These are phyloP conservation scores for Suillus luteus DNA, from an alignment of 768 basidiomycete genomes.

Conservation along the genomic window DNA sequence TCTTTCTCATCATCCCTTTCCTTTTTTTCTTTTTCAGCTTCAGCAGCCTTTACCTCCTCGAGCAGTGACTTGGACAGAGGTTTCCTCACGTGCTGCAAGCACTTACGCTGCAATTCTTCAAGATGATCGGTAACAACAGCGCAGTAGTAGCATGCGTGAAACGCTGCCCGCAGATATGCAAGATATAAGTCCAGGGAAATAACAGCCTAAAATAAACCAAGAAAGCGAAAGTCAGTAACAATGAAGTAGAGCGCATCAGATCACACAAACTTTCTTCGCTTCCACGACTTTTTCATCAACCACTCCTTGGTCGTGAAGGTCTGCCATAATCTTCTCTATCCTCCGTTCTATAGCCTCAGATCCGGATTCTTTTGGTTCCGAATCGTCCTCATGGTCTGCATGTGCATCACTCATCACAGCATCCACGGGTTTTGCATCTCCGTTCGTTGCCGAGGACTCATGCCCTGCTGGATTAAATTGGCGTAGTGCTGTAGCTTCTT, in stretches of 20 bases:
- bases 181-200: slow-evolving; percentile 91
- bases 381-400: slow-evolving; percentile 43
- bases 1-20: slow-evolving; percentile 50
- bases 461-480: slow-evolving; percentile 34
- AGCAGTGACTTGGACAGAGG: slow-evolving; percentile 61
- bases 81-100: slow-evolving; percentile 88
- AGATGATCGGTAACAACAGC: slow-evolving; percentile 87
- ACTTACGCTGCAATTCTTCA: slow-evolving; percentile 95
- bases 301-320: slow-evolving; percentile 65
- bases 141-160: slow-evolving; percentile 98
- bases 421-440: slow-evolving; percentile 32
- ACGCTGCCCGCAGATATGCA: slow-evolving; percentile 89
- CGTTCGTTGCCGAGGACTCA: slow-evolving; percentile 27
- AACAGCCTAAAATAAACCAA: slow-evolving; percentile 54
- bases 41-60: slow-evolving; percentile 62
- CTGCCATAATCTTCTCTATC: slow-evolving; percentile 74
- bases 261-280: slow-evolving; percentile 63
- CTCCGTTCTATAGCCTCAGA: slow-evolving; percentile 80
- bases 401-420: slow-evolving; percentile 32
- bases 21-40: slow-evolving; percentile 47
- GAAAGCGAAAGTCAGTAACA: slow-evolving; percentile 18
- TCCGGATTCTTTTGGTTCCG: slow-evolving; percentile 64
- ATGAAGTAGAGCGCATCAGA: slow-evolving; percentile 6
- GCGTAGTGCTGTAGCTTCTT: slow-evolving; percentile 59
- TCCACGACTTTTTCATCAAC: slow-evolving; percentile 68